Evolutionary conservation across 495 filamentous ascomycete species (phyloP), one percentile per base, ranked within the genome.

Genomic region (Annulohypoxylon stygium): DNA sequence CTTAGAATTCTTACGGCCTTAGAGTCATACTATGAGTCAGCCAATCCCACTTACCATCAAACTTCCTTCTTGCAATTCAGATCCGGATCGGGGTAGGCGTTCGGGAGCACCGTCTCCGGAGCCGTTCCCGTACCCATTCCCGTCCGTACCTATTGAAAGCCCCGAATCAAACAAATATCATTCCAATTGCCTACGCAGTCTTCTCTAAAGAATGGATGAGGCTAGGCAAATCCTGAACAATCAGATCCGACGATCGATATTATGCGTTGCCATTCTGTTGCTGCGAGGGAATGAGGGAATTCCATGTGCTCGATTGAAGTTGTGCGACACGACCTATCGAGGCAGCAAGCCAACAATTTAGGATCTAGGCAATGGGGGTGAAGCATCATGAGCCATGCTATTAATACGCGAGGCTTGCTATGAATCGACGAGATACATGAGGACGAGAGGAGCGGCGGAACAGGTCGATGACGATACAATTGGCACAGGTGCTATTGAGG

Each of bases 91-190:
- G 41, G 55, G 43, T 12, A 65, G 71, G 14, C 65, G 68, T 12
- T 76, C 68, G 14, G 30, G 45, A 3, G 75, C 71, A 3, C 75
- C 75, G 16, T 75, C 75, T 10, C 71, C 71, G 12, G 74, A 74
- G 33, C 71, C 67, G 2, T 41, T 55, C 25, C 71, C 71, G 36
- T 34, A 62, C 1, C 65, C 64, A 25, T 23, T 41, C 1, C 65
- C 64, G 34, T 23, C 50, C 33, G 16, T 2, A 25, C 48, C 70
- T n/a, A 12, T 45, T 26, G 51, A 55, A 20, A 14, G 55, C 10
- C 26, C 30, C 16, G 41, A 51, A n/a, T 7, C 36, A 16, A 14
- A 37, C 5, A 18, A 14, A 25, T 10, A 5, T 10, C 16, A 10
- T 14, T 2, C 53, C 12, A 11, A 47, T 20, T 9, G 57, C 16